phyloP scores from a whole-genome alignment of 108 stramenopile species.

The Skeletonema costatum region DNA sequence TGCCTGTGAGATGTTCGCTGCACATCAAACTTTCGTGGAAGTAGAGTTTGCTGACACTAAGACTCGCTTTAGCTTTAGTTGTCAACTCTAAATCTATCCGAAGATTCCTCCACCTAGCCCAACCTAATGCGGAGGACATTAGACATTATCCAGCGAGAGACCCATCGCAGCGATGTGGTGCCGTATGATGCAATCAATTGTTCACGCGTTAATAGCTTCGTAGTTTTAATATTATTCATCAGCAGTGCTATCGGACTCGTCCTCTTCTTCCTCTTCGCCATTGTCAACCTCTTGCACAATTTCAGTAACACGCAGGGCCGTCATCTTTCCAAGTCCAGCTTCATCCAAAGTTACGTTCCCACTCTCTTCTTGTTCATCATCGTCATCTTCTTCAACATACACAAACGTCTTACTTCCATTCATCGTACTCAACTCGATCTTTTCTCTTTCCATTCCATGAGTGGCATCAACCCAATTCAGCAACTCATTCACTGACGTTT shows the following conservation, averaged over 20 bases:
- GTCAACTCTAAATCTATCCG: too few relatives aligned
- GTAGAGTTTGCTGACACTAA: too few relatives aligned
- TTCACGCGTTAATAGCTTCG: not conserved
- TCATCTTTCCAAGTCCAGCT: slow-evolving; percentile 69
- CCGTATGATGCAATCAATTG: too few relatives aligned
- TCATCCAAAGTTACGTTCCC: slow-evolving; percentile 51
- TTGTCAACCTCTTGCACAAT: slow-evolving; percentile 3
- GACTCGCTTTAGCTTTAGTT: too few relatives aligned
- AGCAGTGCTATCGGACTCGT: not conserved
- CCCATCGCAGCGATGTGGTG: too few relatives aligned
- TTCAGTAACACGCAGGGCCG: slow-evolving; percentile 65
- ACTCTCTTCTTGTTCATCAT: slow-evolving; percentile 5
- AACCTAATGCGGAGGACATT: too few relatives aligned
- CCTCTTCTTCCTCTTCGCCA: slow-evolving; percentile 6
- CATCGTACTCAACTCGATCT: slow-evolving; percentile 68
- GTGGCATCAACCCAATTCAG: slow-evolving; percentile 86
- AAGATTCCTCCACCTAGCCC: too few relatives aligned
- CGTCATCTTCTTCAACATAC: slow-evolving; percentile 53
- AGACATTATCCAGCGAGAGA: too few relatives aligned
- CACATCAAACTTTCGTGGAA: too few relatives aligned
- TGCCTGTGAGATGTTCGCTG: too few relatives aligned
- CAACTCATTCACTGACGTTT: slow-evolving; percentile 53
- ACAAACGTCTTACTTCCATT: slow-evolving; percentile 69
- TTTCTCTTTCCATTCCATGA: slow-evolving; percentile 77
- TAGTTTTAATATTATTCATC: not conserved